Conservation (phyloP, 2,329 filamentous ascomycete species). For the Neoscytalidium dimidiatum region DNA sequence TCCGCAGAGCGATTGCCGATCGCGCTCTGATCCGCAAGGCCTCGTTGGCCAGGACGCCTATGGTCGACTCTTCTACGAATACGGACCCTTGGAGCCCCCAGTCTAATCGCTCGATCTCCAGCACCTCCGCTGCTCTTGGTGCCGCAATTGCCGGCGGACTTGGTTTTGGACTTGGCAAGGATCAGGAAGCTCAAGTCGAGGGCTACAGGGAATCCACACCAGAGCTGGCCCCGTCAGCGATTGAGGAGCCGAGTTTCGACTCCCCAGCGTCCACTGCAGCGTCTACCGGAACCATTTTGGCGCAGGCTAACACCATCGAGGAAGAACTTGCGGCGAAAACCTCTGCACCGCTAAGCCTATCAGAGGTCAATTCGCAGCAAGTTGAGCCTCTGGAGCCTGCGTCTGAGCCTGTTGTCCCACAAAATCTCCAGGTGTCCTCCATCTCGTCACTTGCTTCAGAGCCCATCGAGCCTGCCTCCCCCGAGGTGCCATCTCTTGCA, state of each 20-base stretch:
- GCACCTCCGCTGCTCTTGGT: constrained; percentile 24
- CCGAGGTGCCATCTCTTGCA: constrained; percentile 6
- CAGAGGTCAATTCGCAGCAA: constrained; percentile 13
- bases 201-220: constrained; percentile 3
- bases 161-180: constrained; percentile 29
- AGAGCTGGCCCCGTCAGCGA: constrained; percentile 17
- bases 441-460: constrained; percentile 16
- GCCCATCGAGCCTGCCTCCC: constrained; percentile 6
- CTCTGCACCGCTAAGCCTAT: constrained; percentile 4
- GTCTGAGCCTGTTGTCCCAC: constrained; percentile 5
- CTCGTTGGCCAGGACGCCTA: constrained; percentile 35
- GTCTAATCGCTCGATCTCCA: constrained; percentile 25
- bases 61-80: constrained; percentile 65
- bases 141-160: constrained; percentile 23
- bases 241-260: constrained; percentile 9
- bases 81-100: constrained; percentile 59
- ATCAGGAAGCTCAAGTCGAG: not conserved
- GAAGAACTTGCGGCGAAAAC: not conserved
- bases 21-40: constrained; percentile 17
- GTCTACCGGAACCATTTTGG: constrained; percentile 20
- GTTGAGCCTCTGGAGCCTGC: constrained; percentile 12
- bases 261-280: constrained; percentile 11
- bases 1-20: constrained; percentile 11
- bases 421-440: constrained; percentile 15
- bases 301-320: constrained; percentile 10